Base-by-base conservation (phyloP, 192 early-diverging fungal genomes). In the Coemansia sp. region DNA sequence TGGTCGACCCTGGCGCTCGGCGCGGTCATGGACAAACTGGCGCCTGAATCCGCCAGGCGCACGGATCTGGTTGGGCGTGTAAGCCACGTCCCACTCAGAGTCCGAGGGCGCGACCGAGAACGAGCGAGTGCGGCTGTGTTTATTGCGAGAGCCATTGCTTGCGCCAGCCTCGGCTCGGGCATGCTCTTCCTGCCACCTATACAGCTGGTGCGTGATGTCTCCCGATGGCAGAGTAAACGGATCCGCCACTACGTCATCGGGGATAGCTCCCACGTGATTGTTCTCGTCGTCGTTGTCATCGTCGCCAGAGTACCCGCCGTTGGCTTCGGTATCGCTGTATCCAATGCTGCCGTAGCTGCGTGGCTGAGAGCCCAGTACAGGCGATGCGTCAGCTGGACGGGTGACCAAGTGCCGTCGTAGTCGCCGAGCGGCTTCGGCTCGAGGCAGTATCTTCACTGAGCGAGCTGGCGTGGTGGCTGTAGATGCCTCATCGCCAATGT, bases 41-140 rank as follows among this genome's bases (percentile, higher is more conserved):
- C 95, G 86, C 39, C 95, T 86, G 74, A 98, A 95, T 23, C 90
- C 91, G 61, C 95, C 95, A 0, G 95, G 95, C 38, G 89, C 86
- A 43, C 53, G 85, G 80, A 82, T 91, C 83, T 42, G 63, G 37
- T 61, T 85, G 72, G 71, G 74, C 37, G 76, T 75, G 42, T 63
- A 86, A 57, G 39, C 74, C 72, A 66, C 84, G 60, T 75, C 80
- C 82, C 72, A 89, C 67, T 60, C 88, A 76, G 70, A 82, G 79
- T 59, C 87, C 78, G 65, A 89, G 67, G 53, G 79, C 11, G 65
- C 71, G 2, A 65, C 77, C 0, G 77, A 76, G 62, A 79, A 84
- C 55, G 76, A 79, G 11, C 59, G 65, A 36, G 42, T 59, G 62
- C 83, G 76, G 18, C 58, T 61, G 21, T 72, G 73, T 20, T 25